Percentiles rank a stretch among this genome's conserved stretches.
phyloP scores from a whole-genome alignment of 345 rosid species.

The Trapa bicornis region DNA sequence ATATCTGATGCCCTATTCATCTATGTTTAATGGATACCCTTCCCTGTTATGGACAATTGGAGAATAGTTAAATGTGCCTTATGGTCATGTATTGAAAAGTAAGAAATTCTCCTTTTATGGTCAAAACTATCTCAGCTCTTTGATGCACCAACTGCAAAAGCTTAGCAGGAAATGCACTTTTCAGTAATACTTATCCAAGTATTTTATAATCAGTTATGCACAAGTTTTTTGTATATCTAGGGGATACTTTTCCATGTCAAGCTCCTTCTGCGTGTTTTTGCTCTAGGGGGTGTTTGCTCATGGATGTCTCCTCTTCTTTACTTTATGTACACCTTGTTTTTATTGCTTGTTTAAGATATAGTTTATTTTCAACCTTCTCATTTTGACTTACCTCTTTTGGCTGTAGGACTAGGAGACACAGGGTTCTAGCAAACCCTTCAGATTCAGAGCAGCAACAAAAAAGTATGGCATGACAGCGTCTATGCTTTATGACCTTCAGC shows the following conservation, averaged over 20 bases:
- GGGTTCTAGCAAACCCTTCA: neutral
- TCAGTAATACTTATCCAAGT: neutral
- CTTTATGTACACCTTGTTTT: neutral
- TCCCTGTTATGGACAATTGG: neutral
- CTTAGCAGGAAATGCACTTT: neutral
- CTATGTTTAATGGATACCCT: neutral
- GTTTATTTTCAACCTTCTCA: neutral
- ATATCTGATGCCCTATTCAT: neutral
- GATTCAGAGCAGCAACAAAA: neutral
- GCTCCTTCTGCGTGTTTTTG: neutral
- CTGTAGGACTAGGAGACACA: neutral
- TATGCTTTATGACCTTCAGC: neutral
- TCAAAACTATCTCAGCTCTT: neutral
- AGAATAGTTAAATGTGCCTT: neutral
- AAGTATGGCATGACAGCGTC: neutral
- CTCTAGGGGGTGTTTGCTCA: neutral
- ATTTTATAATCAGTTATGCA: neutral
- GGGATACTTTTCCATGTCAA: neutral
- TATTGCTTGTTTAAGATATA: neutral
- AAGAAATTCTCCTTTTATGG: neutral
- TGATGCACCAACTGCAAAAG: neutral
- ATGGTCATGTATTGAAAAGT: neutral
- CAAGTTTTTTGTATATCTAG: neutral
- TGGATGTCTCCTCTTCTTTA: neutral
- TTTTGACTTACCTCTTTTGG: neutral